Evolutionary conservation across 768 basidiomycete species (phyloP), one percentile per base, ranked within the genome.

Genomic region (Multifurca ochricompacta): DNA sequence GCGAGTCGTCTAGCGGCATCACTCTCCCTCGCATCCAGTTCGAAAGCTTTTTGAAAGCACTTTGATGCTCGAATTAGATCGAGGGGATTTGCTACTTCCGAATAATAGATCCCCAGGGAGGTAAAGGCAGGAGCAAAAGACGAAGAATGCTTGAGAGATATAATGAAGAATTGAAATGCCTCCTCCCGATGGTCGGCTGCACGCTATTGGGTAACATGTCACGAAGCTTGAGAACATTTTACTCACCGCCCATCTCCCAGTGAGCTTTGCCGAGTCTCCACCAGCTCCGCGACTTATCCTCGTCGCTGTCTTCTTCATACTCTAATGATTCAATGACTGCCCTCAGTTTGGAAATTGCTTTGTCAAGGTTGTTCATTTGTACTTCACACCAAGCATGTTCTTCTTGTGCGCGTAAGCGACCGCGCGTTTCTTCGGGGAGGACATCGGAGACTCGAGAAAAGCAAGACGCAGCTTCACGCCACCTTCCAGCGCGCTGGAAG

Each of bases 11-110:
- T 76, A 0, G 95, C 96, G 1, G 96, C 92, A 19, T 86, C 81
- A 10, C 77, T 82, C 69, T 99, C 91, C 14, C 87, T 78, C 2
- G 92, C 79, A 70, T 98, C 95, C 5, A 98, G 80, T 67, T 98
- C 96, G 63, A 99, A 97, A 0, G 95, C 96, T 64, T 95, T 97
- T 64, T 98, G 93, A 69, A 95, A 97, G 66, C 95, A 98, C 66
- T 93, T 94, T 3, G 89, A 86, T 0, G 95, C 88, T 34, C 94
- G 82, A 6, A 80, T 79, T 21, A 81, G 83, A 68, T 98, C 94
- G 0, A 84, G 80, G 0, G 91, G 91, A 10, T 73, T 69, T 3
- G 78, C 71, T 53, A 72, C 74, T 37, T 92, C 85, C 18, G 78
- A 69, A 68, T 98, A 98, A 69, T 93, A 93, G 43, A 90, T 73